These are phyloP conservation scores for Monosporascus sp. DNA, from an alignment of 2,329 filamentous ascomycete species.

Conservation along the genomic window DNA sequence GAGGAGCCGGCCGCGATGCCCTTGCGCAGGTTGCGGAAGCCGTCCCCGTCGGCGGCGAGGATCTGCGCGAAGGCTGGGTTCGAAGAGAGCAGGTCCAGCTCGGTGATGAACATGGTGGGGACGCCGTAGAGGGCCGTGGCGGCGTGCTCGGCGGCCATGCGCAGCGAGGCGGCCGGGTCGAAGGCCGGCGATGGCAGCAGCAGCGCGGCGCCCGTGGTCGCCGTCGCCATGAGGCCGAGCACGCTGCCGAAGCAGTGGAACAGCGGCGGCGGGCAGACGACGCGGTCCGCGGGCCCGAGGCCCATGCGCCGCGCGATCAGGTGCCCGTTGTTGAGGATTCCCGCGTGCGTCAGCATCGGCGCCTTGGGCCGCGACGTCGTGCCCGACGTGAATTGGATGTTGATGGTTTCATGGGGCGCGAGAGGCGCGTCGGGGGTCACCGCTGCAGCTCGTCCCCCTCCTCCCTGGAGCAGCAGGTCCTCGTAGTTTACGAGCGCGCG, in stretches of 20 bases:
- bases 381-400: slow-evolving; percentile 97
- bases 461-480: slow-evolving; percentile 26
- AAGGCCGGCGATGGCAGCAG: slow-evolving; percentile 86
- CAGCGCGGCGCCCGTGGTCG: slow-evolving; percentile 71
- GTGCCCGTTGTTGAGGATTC: slow-evolving; percentile 88
- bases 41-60: slow-evolving; percentile 18
- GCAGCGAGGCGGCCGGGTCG: slow-evolving; percentile 67
- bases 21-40: slow-evolving; percentile 55
- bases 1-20: slow-evolving; percentile 85
- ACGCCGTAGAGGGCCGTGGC: slow-evolving; percentile 77
- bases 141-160: slow-evolving; percentile 45
- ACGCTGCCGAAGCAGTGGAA: slow-evolving; percentile 91
- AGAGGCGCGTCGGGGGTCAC: slow-evolving; percentile 43
- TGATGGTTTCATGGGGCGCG: slow-evolving; percentile 66
- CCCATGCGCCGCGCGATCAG: slow-evolving; percentile 84
- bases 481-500: slow-evolving; percentile 42
- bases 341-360: slow-evolving; percentile 77
- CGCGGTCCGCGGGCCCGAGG: slow-evolving; percentile 64
- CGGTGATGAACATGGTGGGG: slow-evolving; percentile 87
- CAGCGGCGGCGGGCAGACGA: slow-evolving; percentile 80
- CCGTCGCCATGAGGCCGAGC: slow-evolving; percentile 93
- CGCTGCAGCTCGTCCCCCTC: slow-evolving; percentile 28
- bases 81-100: slow-evolving; percentile 67
- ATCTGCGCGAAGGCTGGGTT: slow-evolving; percentile 27
- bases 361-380: slow-evolving; percentile 90